Conservation (phyloP, 768 basidiomycete species). For the Ephemerocybe angulata region DNA sequence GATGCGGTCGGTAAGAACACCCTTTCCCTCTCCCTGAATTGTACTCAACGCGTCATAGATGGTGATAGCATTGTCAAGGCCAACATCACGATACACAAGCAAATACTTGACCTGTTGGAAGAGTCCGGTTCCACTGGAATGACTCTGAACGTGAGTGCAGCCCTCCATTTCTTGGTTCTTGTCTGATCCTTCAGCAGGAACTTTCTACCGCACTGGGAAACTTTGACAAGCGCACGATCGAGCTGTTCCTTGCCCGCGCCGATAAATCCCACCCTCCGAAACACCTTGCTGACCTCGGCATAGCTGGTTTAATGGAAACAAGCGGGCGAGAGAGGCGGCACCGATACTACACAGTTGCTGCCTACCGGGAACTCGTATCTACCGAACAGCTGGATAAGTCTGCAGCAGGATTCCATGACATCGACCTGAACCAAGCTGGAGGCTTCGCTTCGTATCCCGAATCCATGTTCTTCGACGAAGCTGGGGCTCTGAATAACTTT, state of each 20-base stretch:
- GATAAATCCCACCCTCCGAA: conserved; percentile 60
- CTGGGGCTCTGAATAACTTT: conserved; percentile 38
- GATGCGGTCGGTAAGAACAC: conserved; percentile 30
- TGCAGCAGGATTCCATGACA: conserved; percentile 37
- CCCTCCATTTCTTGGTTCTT: not conserved
- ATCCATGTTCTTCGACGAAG: conserved; percentile 52
- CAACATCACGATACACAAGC: conserved; percentile 71
- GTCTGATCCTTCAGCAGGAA: conserved; percentile 41
- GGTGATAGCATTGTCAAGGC: conserved; percentile 42
- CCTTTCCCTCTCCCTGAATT: not conserved
- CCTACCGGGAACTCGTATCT: conserved; percentile 60
- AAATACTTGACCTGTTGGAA: conserved; percentile 71
- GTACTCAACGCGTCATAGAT: not conserved
- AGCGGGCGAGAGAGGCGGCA: conserved; percentile 83
- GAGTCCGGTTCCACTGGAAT: conserved; percentile 64
- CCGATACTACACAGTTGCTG: conserved; percentile 73
- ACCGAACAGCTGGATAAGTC: conserved; percentile 62
- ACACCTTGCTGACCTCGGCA: conserved; percentile 69
- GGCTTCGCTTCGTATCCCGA: conserved; percentile 47
- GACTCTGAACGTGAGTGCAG: conserved; percentile 59
- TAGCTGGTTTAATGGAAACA: conserved; percentile 75
- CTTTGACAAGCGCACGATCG: conserved; percentile 80
- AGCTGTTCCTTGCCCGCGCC: conserved; percentile 71
- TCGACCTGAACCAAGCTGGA: conserved; percentile 50
- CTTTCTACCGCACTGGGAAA: conserved; percentile 56